phyloP scores from a whole-genome alignment of 768 basidiomycete genomes.

The Russula griseocarnosa region DNA sequence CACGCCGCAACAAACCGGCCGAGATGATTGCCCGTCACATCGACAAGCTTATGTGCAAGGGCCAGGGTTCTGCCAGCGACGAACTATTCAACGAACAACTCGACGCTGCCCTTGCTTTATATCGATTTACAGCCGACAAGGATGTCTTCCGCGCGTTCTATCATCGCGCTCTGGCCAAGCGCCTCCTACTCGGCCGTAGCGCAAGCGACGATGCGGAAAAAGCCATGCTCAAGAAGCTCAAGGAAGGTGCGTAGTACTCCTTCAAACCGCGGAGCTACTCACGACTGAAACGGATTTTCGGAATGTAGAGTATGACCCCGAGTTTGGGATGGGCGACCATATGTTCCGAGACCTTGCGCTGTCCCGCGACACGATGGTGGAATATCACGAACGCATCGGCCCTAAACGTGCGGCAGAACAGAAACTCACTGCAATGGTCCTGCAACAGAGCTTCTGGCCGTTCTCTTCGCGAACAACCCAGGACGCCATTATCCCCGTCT shows the following conservation, averaged over 20 bases:
- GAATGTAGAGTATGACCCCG: conserved; percentile 81
- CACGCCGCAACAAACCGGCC: conserved; percentile 75
- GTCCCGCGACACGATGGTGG: conserved; percentile 67
- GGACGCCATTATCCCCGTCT: conserved; percentile 55
- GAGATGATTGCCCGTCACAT: conserved; percentile 92
- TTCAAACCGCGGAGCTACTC: not conserved
- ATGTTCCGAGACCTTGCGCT: conserved; percentile 91
- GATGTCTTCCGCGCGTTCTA: conserved; percentile 95
- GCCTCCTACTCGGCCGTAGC: conserved; percentile 75
- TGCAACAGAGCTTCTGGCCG: conserved; percentile 90
- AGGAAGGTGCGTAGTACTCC: conserved; percentile 48
- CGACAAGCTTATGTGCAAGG: conserved; percentile 81
- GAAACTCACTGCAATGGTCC: conserved; percentile 69
- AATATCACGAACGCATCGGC: conserved; percentile 49
- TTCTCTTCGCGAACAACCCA: conserved; percentile 52
- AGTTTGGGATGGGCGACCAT: conserved; percentile 88
- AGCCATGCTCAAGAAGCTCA: conserved; percentile 78
- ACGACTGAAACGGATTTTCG: not conserved
- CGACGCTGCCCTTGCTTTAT: conserved; percentile 66
- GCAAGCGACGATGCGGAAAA: conserved; percentile 87
- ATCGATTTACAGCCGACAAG: conserved; percentile 86
- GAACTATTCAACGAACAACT: conserved; percentile 58
- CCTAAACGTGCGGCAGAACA: conserved; percentile 34
- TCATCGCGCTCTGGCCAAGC: conserved; percentile 81
- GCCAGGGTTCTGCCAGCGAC: conserved; percentile 68